Evolutionary conservation across 495 filamentous ascomycete species (phyloP), one percentile per base, ranked within the genome.

Genomic region (Penicillium diatomitis): DNA sequence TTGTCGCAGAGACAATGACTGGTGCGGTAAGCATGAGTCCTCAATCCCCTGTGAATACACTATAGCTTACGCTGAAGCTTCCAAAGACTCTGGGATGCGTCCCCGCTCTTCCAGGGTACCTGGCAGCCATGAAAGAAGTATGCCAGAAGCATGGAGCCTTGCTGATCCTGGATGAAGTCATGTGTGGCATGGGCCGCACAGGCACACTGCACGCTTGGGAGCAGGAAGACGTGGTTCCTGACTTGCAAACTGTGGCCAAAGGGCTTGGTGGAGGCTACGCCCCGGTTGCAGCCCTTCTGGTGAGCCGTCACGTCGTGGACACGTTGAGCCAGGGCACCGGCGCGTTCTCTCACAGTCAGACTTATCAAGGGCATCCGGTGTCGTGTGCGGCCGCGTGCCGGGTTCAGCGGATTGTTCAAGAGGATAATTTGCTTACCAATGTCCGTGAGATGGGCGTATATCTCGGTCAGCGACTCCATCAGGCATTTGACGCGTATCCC

Each of bases 111-210:
- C 60, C 67, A 0, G 82, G 80, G 0, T 87, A 86, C 48, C 65
- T 85, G 45, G 62, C 69, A 44, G 78, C 75, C 8, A 73, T 85
- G 61, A 71, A 70, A 47, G 57, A 60, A 4, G 60, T 87, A 2
- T 86, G 83, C 58, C 62, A 76, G n/a, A 70, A 73, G 42, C 70
- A 85, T 47, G 82, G 79, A 4, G 78, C 76, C 0, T 65, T 87
- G 10, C 61, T 85, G 9, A 77, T 87, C 38, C 58, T 84, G 4
- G 85, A 88, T 48, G 85, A 88, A 48, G 79, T 86, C 27, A 87
- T 88, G 83, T 81, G 80, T 49, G 85, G 83, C 2, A 84, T 84
- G 75, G 83, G 83, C 0, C 69, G 81, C 5, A 74, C 72, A 0
- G 82, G 82, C 0, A 82, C 77, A 0, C 61, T 83, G 6, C 79